Percentiles rank a stretch among this genome's conserved stretches.
Conservation (phyloP, 2,329 filamentous ascomycete species). For the Verticillium isaacii region DNA sequence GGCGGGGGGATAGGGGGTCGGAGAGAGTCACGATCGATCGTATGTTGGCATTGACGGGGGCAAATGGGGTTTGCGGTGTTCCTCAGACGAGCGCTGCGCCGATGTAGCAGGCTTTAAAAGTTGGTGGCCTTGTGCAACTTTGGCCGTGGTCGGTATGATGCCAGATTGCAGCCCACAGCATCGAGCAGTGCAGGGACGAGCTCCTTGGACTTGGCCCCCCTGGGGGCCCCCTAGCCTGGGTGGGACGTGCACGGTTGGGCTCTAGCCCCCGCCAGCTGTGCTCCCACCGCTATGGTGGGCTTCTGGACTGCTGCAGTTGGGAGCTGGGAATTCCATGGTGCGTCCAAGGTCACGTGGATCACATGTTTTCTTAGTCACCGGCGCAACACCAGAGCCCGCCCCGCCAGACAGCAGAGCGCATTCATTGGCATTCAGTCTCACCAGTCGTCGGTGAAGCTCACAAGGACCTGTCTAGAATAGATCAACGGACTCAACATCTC, state of each 20-base stretch:
- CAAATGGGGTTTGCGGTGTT: background rate
- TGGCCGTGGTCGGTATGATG: constrained; percentile 13
- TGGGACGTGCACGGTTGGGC: background rate
- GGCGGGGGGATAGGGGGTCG: background rate
- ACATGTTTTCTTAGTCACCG: background rate
- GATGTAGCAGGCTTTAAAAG: background rate
- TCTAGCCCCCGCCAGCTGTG: background rate
- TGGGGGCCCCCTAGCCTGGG: background rate
- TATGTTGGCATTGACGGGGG: background rate
- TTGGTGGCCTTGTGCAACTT: constrained; percentile 1
- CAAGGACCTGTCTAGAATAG: background rate
- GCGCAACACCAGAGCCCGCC: background rate
- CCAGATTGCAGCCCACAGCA: constrained; percentile 15
- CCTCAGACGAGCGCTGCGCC: background rate
- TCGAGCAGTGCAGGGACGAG: constrained; percentile 6
- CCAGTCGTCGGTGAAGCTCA: background rate
- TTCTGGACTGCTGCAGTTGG: background rate
- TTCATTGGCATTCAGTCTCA: constrained; percentile 2
- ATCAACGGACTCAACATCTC: background rate
- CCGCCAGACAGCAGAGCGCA: constrained; percentile 1
- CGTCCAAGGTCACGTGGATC: background rate
- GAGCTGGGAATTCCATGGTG: background rate
- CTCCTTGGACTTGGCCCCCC: background rate
- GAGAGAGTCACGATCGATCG: background rate
- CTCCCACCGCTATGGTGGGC: background rate